Percentiles rank a stretch among this genome's conserved stretches.
phyloP scores from a whole-genome alignment of 225 moss, liverwort and hornwort species.

The Pleurozium schreberi region DNA sequence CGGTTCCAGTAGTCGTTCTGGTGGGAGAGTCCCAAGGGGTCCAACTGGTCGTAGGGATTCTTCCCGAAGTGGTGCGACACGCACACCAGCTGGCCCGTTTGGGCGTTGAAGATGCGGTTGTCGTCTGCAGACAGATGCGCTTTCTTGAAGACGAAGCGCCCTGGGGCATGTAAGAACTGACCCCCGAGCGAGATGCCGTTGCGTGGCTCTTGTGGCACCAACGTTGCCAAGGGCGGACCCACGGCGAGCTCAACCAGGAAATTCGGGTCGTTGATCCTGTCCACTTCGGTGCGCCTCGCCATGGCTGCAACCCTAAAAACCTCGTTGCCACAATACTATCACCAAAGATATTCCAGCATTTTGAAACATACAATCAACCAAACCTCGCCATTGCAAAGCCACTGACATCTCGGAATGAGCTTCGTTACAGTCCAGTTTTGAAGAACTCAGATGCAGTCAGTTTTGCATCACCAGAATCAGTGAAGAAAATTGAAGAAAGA shows the following conservation, averaged over 20 bases:
- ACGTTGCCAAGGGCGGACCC: constrained; percentile 47
- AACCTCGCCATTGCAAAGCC: background rate
- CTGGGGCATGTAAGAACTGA: constrained; percentile 23
- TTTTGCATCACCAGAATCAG: background rate
- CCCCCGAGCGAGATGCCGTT: constrained; percentile 44
- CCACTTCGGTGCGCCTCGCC: constrained; percentile 46
- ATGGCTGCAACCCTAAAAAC: background rate
- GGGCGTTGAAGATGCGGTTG: constrained; percentile 63
- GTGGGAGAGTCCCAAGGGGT: constrained; percentile 56
- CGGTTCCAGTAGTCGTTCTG: constrained; percentile 65
- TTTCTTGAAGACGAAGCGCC: constrained; percentile 72
- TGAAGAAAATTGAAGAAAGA: background rate
- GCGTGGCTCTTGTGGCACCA: constrained; percentile 61
- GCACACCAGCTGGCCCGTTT: constrained; percentile 52
- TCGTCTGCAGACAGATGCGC: constrained; percentile 72
- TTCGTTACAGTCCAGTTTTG: background rate
- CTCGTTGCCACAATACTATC: background rate
- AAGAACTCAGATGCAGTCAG: background rate
- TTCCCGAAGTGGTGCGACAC: constrained; percentile 73
- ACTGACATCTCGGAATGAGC: background rate
- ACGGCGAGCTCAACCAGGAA: constrained; percentile 72
- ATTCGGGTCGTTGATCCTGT: constrained; percentile 74
- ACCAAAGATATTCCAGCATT: background rate
- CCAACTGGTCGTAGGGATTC: constrained; percentile 67
- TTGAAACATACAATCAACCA: background rate